Conservation (phyloP, 2,329 filamentous ascomycete genomes). For the Penicillium sp. region DNA sequence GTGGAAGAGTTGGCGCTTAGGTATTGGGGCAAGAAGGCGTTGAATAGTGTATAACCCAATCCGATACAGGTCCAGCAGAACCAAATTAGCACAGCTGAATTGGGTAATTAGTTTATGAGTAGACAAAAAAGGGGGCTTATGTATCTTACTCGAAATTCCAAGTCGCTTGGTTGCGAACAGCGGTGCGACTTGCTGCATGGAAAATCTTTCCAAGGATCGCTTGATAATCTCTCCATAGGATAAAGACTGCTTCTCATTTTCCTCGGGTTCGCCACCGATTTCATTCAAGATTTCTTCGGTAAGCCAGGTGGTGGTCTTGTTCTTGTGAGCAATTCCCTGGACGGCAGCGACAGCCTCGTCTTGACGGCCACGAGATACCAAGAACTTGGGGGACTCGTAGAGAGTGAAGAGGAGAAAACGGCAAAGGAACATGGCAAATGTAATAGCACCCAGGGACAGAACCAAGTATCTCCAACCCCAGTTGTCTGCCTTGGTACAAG, state of each 20-base stretch:
- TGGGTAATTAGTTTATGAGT: neutral
- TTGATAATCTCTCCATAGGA: constrained; percentile 53
- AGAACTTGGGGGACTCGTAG: constrained; percentile 80
- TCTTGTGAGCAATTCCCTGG: constrained; percentile 73
- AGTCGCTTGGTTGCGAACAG: constrained; percentile 56
- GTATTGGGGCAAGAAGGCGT: constrained; percentile 86
- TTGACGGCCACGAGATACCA: constrained; percentile 74
- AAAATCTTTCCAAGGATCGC: constrained; percentile 66
- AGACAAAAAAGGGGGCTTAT: neutral
- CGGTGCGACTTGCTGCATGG: constrained; percentile 64
- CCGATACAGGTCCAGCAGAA: constrained; percentile 81
- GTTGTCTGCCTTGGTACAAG: constrained; percentile 53
- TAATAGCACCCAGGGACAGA: constrained; percentile 66
- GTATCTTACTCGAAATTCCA: constrained; percentile 45
- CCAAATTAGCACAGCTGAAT: constrained; percentile 58
- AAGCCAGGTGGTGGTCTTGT: constrained; percentile 69
- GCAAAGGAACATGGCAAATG: constrained; percentile 70
- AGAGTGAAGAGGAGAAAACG: constrained; percentile 77
- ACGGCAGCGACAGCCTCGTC: constrained; percentile 77
- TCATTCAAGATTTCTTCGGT: constrained; percentile 67
- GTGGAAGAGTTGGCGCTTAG: constrained; percentile 46
- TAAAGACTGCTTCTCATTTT: constrained; percentile 41
- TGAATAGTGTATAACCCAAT: constrained; percentile 86
- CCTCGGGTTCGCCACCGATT: constrained; percentile 52
- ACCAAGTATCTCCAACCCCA: constrained; percentile 73